Evolutionary conservation across 2,329 filamentous ascomycete species (phyloP).

Genomic region (Penicillium sp.): DNA sequence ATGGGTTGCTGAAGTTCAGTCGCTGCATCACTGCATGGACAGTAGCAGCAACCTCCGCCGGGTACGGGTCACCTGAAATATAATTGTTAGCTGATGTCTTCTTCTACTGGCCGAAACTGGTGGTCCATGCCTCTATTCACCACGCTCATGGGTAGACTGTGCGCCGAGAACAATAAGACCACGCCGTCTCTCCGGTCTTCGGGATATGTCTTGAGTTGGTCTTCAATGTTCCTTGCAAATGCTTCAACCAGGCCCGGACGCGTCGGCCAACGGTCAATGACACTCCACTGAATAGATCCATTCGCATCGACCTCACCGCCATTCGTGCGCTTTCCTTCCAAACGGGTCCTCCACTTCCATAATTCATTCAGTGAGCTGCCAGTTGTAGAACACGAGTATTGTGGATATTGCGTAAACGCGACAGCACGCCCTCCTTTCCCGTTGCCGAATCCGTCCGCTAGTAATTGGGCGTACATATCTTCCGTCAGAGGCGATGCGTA

Average conservation of each 20-base stretch:
- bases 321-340: slow-evolving; percentile 75
- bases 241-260: slow-evolving; percentile 89
- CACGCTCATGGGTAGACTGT: slow-evolving; percentile 95
- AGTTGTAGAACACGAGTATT: slow-evolving; percentile 97
- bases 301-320: slow-evolving; percentile 57
- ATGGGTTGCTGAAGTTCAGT: slow-evolving; percentile 84
- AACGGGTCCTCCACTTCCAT: slow-evolving; percentile 89
- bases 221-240: slow-evolving; percentile 90
- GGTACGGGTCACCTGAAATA: slow-evolving; percentile 80
- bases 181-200: slow-evolving; percentile 78
- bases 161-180: slow-evolving; percentile 89
- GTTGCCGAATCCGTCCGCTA: slow-evolving; percentile 87
- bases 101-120: not conserved
- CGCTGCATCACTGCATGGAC: slow-evolving; percentile 96
- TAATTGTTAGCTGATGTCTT: slow-evolving; percentile 5
- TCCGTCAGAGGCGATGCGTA: slow-evolving; percentile 94
- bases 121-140: slow-evolving; percentile 77
- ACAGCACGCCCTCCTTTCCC: slow-evolving; percentile 92
- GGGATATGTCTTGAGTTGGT: slow-evolving; percentile 81
- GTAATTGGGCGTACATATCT: slow-evolving; percentile 81
- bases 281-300: slow-evolving; percentile 89
- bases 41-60: slow-evolving; percentile 91
- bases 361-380: slow-evolving; percentile 95
- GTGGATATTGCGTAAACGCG: slow-evolving; percentile 97
- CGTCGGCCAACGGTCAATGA: slow-evolving; percentile 97